phyloP scores from a whole-genome alignment of 495 filamentous ascomycete genomes.

The Aspergillus heteromorphus region DNA sequence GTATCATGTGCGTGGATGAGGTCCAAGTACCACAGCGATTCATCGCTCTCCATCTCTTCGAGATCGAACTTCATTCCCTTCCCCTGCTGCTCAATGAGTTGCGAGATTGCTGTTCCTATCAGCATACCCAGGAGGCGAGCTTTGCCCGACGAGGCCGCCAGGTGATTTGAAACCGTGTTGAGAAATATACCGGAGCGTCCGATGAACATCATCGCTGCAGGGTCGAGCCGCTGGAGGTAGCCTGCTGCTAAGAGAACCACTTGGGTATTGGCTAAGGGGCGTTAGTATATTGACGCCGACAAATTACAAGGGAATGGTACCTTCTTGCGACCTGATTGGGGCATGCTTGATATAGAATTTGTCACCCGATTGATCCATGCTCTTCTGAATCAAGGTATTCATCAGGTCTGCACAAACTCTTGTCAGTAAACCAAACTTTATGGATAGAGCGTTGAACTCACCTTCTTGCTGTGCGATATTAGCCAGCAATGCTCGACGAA shows the following conservation, averaged over 20 bases:
- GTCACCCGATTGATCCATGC: constrained; percentile 72
- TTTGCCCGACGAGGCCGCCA: constrained; percentile 67
- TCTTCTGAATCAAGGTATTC: constrained; percentile 56
- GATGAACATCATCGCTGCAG: constrained; percentile 54
- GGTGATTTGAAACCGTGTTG: constrained; percentile 76
- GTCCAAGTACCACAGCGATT: constrained; percentile 72
- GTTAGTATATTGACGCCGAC: constrained; percentile 19
- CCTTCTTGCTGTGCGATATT: constrained; percentile 51
- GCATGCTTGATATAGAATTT: constrained; percentile 81
- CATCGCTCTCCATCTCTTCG: constrained; percentile 66
- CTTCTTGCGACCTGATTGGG: constrained; percentile 79
- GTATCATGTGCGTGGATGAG: constrained; percentile 59
- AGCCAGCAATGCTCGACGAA: constrained; percentile 61
- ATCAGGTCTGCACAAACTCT: constrained; percentile 38
- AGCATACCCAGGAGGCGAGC: constrained; percentile 87
- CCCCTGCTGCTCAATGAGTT: constrained; percentile 68
- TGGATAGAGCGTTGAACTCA: constrained; percentile 13
- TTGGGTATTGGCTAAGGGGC: constrained; percentile 64
- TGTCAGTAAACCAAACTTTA: constrained; percentile 15
- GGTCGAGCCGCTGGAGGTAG: constrained; percentile 59
- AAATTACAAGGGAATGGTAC: constrained; percentile 32
- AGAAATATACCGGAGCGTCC: constrained; percentile 68
- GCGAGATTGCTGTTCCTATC: constrained; percentile 75
- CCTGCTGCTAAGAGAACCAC: constrained; percentile 72
- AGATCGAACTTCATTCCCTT: constrained; percentile 77